Conservation (phyloP, 2,329 filamentous ascomycete genomes). For the Penicillium sumatraense region DNA sequence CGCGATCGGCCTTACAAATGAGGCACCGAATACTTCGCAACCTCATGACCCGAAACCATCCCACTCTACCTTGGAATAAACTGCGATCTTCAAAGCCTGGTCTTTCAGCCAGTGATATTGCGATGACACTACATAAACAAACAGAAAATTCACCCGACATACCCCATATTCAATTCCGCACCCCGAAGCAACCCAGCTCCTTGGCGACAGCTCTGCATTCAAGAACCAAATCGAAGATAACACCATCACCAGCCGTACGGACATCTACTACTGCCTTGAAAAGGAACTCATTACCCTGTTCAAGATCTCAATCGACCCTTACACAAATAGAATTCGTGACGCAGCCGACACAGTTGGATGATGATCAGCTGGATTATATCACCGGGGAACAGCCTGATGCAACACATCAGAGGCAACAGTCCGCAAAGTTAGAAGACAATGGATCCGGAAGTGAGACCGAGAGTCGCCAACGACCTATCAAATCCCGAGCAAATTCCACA, state of each 20-base stretch:
- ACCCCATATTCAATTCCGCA: constrained; percentile 24
- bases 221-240: constrained; percentile 21
- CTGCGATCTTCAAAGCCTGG: not conserved
- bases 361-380: constrained; percentile 39
- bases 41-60: constrained; percentile 20
- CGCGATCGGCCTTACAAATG: constrained; percentile 14
- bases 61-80: not conserved
- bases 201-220: constrained; percentile 15
- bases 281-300: constrained; percentile 21
- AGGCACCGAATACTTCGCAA: constrained; percentile 8
- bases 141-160: constrained; percentile 18
- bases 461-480: constrained; percentile 19
- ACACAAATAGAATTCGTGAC: constrained; percentile 48
- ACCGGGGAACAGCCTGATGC: constrained; percentile 9
- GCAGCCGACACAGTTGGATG: constrained; percentile 23
- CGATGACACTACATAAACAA: constrained; percentile 33
- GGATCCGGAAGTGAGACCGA: constrained; percentile 30
- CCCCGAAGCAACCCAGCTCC: constrained; percentile 24
- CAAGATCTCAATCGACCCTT: constrained; percentile 42
- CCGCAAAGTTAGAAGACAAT: constrained; percentile 32
- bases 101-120: constrained; percentile 19
- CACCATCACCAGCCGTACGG: constrained; percentile 16
- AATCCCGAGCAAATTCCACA: constrained; percentile 13
- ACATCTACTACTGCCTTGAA: constrained; percentile 26
- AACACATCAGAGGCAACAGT: constrained; percentile 16